These are phyloP conservation scores for Sechiopsis laciniata DNA, from an alignment of 306 rosid genomes.

Conservation along the genomic window DNA sequence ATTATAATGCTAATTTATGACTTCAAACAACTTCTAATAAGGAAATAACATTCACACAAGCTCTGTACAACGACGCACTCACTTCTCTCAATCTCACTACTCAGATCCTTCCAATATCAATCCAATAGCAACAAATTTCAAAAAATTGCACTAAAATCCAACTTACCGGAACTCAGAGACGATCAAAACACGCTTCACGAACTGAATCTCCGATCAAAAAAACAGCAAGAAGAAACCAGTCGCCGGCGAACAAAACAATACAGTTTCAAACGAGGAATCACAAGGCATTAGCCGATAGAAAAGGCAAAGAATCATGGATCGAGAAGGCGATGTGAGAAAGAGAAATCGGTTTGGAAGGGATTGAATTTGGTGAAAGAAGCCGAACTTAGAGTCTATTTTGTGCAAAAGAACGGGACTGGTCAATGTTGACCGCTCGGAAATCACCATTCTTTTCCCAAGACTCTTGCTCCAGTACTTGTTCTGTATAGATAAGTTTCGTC, in stretches of 20 bases:
- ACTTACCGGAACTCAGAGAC: not conserved
- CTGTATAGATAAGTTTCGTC: not conserved
- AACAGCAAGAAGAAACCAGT: slow-evolving; percentile 11
- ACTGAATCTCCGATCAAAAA: not conserved
- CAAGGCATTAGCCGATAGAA: slow-evolving; percentile 36
- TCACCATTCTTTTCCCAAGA: not conserved
- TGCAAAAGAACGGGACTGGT: slow-evolving; percentile 13
- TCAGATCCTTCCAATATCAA: slow-evolving; percentile 26
- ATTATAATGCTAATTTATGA: not conserved
- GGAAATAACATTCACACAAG: not conserved
- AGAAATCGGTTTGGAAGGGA: not conserved
- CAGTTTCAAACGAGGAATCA: not conserved
- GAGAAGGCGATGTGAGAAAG: not conserved
- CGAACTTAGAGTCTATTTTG: not conserved
- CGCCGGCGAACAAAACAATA: slow-evolving; percentile 17
- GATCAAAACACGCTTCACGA: slow-evolving; percentile 20
- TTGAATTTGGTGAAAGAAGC: slow-evolving; percentile 36
- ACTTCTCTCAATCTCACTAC: no score
- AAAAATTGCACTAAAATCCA: not conserved
- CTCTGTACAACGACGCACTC: no score
- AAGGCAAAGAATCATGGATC: slow-evolving; percentile 11
- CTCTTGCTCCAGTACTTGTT: not conserved
- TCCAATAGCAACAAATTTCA: slow-evolving; percentile 24
- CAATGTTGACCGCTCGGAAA: slow-evolving; percentile 16
- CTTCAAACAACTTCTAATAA: not conserved